Conservation (phyloP, 441 rosid genomes). For the Lepidium campestre region DNA sequence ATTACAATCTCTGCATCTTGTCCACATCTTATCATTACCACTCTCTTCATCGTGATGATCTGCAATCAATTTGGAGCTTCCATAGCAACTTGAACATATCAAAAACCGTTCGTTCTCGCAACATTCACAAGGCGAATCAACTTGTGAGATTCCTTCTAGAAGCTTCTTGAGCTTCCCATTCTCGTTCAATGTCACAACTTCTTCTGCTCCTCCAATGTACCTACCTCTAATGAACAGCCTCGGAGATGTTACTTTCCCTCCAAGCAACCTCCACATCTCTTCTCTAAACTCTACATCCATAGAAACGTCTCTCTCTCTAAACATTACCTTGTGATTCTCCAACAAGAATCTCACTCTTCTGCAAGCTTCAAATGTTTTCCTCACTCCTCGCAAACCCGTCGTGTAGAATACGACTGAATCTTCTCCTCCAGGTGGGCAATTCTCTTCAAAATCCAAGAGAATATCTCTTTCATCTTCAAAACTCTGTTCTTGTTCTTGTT, state of each 20-base stretch:
- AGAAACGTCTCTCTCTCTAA: conserved; percentile 70
- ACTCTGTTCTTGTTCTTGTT: not conserved
- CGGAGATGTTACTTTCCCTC: conserved; percentile 60
- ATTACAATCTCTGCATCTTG: conserved; percentile 67
- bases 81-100: conserved; percentile 66
- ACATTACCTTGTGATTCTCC: conserved; percentile 50
- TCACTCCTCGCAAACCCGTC: conserved; percentile 70
- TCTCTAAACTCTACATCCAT: conserved; percentile 69
- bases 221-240: conserved; percentile 74
- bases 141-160: conserved; percentile 47
- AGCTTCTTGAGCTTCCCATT: conserved; percentile 77
- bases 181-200: conserved; percentile 66
- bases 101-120: conserved; percentile 60
- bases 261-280: conserved; percentile 61
- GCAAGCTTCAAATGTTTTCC: conserved; percentile 81
- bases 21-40: conserved; percentile 25
- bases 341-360: conserved; percentile 52
- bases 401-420: conserved; percentile 66
- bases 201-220: conserved; percentile 85
- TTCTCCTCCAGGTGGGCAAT: conserved; percentile 66
- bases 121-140: conserved; percentile 36
- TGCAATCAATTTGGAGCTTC: conserved; percentile 51
- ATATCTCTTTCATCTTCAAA: conserved; percentile 13
- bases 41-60: conserved; percentile 28
- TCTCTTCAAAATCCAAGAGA: conserved; percentile 43